A percentile compares a stretch with the other conserved stretches of the same genome.
These are phyloP conservation scores for Bjerkandera adusta DNA, from an alignment of 1,284 basidiomycete genomes.

Conservation along the genomic window DNA sequence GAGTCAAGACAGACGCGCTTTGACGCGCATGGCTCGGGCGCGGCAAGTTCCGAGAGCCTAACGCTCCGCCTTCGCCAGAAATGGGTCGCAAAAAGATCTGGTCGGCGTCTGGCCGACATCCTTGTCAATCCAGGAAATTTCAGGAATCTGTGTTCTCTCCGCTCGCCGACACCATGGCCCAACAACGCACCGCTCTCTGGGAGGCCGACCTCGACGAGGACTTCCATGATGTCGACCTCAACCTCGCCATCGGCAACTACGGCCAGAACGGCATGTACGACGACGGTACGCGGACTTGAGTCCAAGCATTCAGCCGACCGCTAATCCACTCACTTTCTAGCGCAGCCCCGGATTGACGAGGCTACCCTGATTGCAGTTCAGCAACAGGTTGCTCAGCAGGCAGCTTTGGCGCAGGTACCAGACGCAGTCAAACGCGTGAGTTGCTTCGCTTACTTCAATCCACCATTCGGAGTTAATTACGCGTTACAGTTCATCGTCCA, in stretches of 20 bases:
- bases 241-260: slow-evolving; percentile 69
- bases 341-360: slow-evolving; percentile 63
- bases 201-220: slow-evolving; percentile 72
- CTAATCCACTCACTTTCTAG: slow-evolving; percentile 20
- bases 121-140: slow-evolving; percentile 8
- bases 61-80: neutral
- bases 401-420: slow-evolving; percentile 74
- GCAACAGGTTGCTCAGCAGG: slow-evolving; percentile 78
- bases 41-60: neutral
- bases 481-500: slow-evolving; percentile 78
- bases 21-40: too few species aligned
- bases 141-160: neutral
- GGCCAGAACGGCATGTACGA: slow-evolving; percentile 67
- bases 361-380: slow-evolving; percentile 66
- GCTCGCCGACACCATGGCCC: slow-evolving; percentile 39
- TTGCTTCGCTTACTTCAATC: slow-evolving; percentile 3
- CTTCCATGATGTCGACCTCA: slow-evolving; percentile 68
- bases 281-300: slow-evolving; percentile 49
- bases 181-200: slow-evolving; percentile 68
- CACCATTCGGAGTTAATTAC: slow-evolving; percentile 4
- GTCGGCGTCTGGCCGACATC: too few species aligned
- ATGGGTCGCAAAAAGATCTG: too few species aligned
- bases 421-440: slow-evolving; percentile 79
- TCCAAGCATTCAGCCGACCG: too few species aligned
- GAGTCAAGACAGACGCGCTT: neutral